phyloP scores from a whole-genome alignment of 1,139 yeast species.

The Kurtzmaniella natalensis region DNA sequence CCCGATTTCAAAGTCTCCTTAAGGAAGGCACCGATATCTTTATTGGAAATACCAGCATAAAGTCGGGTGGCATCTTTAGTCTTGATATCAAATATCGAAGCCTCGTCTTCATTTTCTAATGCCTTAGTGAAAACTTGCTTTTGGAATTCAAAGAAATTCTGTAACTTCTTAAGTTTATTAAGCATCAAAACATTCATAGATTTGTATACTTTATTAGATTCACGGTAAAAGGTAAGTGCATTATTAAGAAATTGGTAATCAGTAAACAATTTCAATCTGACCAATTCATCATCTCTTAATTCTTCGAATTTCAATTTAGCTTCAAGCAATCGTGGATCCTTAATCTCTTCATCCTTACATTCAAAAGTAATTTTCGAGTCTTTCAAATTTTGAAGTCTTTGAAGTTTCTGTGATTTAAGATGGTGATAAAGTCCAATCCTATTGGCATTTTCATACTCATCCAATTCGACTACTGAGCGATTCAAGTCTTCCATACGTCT shows the following conservation, averaged over 20 bases:
- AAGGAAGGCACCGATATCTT: conserved; percentile 13
- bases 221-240: conserved; percentile 33
- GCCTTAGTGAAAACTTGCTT: conserved; percentile 21
- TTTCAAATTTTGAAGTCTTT: conserved; percentile 23
- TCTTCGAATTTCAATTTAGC: conserved; percentile 15
- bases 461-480: conserved; percentile 12
- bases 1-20: conserved; percentile 4
- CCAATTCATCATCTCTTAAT: conserved; percentile 31
- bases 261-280: conserved; percentile 29
- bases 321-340: conserved; percentile 26
- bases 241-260: conserved; percentile 34
- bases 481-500: conserved; percentile 20
- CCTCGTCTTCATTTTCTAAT: conserved; percentile 17
- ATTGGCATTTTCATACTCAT: conserved; percentile 13
- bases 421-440: conserved; percentile 18
- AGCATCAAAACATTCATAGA: conserved; percentile 25
- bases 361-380: conserved; percentile 22
- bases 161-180: conserved; percentile 37
- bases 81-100: conserved; percentile 28
- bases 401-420: conserved; percentile 21
- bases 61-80: conserved; percentile 34
- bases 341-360: conserved; percentile 15
- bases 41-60: conserved; percentile 26
- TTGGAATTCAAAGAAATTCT: conserved; percentile 40
- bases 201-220: conserved; percentile 34